These are phyloP conservation scores for Lathyrus aphaca DNA, from an alignment of 306 rosid genomes.

Conservation along the genomic window DNA sequence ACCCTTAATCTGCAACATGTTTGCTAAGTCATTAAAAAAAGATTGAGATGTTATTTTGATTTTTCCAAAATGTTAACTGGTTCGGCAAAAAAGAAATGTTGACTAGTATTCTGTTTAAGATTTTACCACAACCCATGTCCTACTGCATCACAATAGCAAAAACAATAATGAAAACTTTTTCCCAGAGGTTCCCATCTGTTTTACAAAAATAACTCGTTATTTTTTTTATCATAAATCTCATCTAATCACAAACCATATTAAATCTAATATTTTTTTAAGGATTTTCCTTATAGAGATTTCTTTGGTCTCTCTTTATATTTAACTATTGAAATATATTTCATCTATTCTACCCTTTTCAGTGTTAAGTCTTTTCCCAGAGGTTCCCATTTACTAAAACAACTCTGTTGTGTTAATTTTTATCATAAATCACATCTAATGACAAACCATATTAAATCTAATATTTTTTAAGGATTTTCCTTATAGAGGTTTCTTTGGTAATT, in stretches of 20 bases:
- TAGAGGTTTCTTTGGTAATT: background rate
- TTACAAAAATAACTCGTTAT: background rate
- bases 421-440: conserved; percentile 2
- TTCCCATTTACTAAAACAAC: background rate
- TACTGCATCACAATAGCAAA: background rate
- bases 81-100: background rate
- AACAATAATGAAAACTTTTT: background rate
- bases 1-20: background rate
- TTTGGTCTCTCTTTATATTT: background rate
- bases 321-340: background rate
- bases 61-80: background rate
- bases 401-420: background rate
- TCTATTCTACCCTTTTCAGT: background rate
- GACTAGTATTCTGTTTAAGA: background rate
- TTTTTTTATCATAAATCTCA: background rate
- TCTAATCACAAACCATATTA: conserved; percentile 1
- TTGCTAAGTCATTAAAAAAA: background rate
- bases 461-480: background rate
- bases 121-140: conserved; percentile 15
- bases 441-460: conserved; percentile 5
- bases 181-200: background rate
- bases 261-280: conserved; percentile 3
- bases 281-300: background rate
- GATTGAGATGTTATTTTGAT: background rate
- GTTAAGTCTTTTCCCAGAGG: background rate